These are phyloP conservation scores for Phytopythium cucurbitacearum DNA, from an alignment of 352 stramenopile species.

Conservation along the genomic window DNA sequence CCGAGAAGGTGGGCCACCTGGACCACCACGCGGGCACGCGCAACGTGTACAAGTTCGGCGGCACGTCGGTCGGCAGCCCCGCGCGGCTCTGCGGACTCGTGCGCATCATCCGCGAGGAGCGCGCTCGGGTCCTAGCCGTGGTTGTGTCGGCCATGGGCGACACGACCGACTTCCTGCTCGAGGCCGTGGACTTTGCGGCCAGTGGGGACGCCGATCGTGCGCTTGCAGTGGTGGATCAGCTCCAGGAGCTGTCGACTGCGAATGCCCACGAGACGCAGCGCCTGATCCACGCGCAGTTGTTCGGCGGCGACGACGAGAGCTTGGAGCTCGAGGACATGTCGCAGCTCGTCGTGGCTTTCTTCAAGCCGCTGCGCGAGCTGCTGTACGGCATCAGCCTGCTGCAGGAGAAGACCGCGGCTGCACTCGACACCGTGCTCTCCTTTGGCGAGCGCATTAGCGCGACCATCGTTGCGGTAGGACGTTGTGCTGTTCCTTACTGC, in stretches of 20 bases:
- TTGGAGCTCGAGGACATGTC: slow-evolving; percentile 49
- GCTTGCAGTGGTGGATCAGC: slow-evolving; percentile 45
- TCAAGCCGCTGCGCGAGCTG: slow-evolving; percentile 72
- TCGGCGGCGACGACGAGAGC: not conserved
- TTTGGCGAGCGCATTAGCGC: slow-evolving; percentile 79
- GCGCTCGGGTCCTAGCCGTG: slow-evolving; percentile 50
- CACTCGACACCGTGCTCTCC: slow-evolving; percentile 71
- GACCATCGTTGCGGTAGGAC: slow-evolving; percentile 53
- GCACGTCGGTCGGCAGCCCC: slow-evolving; percentile 69
- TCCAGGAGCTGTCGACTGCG: slow-evolving; percentile 51
- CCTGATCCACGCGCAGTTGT: slow-evolving; percentile 19
- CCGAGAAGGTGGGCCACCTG: slow-evolving; percentile 17
- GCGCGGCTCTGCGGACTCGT: slow-evolving; percentile 59
- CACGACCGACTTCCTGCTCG: slow-evolving; percentile 71
- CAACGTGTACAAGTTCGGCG: slow-evolving; percentile 86
- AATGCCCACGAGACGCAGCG: slow-evolving; percentile 71
- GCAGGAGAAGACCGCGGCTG: slow-evolving; percentile 64
- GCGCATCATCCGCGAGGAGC: slow-evolving; percentile 56
- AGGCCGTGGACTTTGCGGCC: slow-evolving; percentile 54
- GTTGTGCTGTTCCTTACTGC: too few relatives aligned
- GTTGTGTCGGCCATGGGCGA: slow-evolving; percentile 80
- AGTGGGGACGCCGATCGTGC: slow-evolving; percentile 44
- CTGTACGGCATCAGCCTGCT: slow-evolving; percentile 73
- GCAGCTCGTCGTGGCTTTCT: slow-evolving; percentile 44
- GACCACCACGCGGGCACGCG: slow-evolving; percentile 50